These are phyloP conservation scores for Annulohypoxylon truncatum DNA, from an alignment of 2,329 filamentous ascomycete species.

Conservation along the genomic window DNA sequence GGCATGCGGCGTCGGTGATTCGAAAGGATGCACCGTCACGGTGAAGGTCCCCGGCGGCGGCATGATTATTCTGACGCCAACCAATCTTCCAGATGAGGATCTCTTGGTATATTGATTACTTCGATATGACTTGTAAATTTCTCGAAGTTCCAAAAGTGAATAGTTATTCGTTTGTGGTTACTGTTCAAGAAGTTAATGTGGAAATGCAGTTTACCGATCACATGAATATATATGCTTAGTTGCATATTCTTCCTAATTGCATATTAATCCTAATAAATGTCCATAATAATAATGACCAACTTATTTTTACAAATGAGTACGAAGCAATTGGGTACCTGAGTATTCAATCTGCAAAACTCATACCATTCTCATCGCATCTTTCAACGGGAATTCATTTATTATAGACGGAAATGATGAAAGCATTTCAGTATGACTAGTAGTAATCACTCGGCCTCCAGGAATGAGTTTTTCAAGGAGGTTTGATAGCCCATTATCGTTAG, in stretches of 20 bases:
- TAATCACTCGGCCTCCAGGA: slow-evolving; percentile 42
- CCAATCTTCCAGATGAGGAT: not conserved
- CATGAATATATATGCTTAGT: not conserved
- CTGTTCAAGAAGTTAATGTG: not conserved
- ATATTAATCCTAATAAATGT: not conserved
- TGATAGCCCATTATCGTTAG: not conserved
- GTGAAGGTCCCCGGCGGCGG: slow-evolving; percentile 51
- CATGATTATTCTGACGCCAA: slow-evolving; percentile 20
- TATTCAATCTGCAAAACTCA: not conserved
- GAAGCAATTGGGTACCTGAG: not conserved
- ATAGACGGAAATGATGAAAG: slow-evolving; percentile 24
- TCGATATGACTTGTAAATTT: no score
- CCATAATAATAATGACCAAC: not conserved
- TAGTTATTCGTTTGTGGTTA: not conserved
- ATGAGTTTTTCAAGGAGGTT: slow-evolving; percentile 51
- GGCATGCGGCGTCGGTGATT: slow-evolving; percentile 54
- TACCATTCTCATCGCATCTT: not conserved
- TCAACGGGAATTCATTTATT: not conserved
- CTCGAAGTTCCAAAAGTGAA: not conserved
- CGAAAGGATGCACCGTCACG: slow-evolving; percentile 60
- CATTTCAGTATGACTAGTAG: slow-evolving; percentile 42
- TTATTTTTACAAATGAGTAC: slow-evolving; percentile 4
- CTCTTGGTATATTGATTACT: not conserved
- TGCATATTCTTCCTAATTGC: slow-evolving; percentile 3
- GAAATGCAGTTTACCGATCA: not conserved